Base-by-base conservation (phyloP, 768 basidiomycete species). In the Daedaleopsis sinensis region DNA sequence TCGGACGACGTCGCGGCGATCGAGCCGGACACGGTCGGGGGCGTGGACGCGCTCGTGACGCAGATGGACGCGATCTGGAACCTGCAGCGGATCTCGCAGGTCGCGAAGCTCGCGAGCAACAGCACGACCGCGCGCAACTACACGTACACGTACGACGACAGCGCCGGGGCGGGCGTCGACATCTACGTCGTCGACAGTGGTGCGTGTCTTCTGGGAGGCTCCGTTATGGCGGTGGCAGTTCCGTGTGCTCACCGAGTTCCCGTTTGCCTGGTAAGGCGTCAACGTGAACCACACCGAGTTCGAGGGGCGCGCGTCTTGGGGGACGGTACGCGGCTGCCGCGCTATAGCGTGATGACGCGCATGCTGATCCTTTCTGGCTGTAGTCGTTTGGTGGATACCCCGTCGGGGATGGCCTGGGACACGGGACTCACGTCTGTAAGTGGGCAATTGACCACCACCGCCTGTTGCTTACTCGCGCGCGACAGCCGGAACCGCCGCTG, bases 251-350 rank as follows among this genome's bases (percentile, higher is more conserved):
- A 32, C 27, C 27, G 3, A 3, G 7, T 32, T 7, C 27, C 27
- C 4, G 27, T n/a, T n/a, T n/a, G 27, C 27, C 3, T 32, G 27
- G 27, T 32, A 32, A 32, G 27, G 27, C 27, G 27, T 32, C 27
- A 32, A 32, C 27, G 27, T 32, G 4, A 32, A 27, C 3, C 27
- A 32, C 19, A 12, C 18, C 7, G 50, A 51, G 9, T 36, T 51
- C 23, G 77, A 70, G 58, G 79, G 78, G 3, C 78, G 80, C 42
- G 80, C 79, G 13, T 63, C 55, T 18, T 79, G 76, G 76, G 80
- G 79, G 10, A 67, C 70, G 2, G 76, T 72, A 37, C 78, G 79
- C 55, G 74, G 74, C 15, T 69, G 47, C 66, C 71, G 58, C 57
- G 47, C 52, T 27, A 52, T 55, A 32, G 27, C 27, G 27, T 3